Conservation (phyloP, 192 early-diverging fungal genomes). For the Umbelopsis isabellina region DNA sequence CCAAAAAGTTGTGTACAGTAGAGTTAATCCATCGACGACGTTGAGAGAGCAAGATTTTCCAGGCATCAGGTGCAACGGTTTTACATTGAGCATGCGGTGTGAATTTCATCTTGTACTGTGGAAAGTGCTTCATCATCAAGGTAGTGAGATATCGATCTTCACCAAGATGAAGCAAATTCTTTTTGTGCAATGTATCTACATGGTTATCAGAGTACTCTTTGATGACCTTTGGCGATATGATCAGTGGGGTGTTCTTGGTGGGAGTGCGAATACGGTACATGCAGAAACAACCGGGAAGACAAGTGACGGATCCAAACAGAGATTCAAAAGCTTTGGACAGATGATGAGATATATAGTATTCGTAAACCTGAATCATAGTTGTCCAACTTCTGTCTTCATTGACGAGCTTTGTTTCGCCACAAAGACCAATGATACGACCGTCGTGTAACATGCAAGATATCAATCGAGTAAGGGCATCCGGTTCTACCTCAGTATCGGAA, state of each 20-base stretch:
- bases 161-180: conserved; percentile 94
- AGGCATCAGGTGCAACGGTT: conserved; percentile 91
- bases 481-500: conserved; percentile 81
- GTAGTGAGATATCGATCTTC: conserved; percentile 98
- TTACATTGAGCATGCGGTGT: conserved; percentile 87
- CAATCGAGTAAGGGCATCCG: conserved; percentile 87
- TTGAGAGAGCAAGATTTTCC: conserved; percentile 90
- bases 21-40: conserved; percentile 99
- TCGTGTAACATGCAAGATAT: conserved; percentile 84
- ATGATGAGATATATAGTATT: conserved; percentile 92
- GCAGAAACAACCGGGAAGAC: conserved; percentile 84
- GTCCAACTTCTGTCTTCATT: conserved; percentile 93
- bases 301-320: conserved; percentile 80
- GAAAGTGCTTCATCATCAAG: conserved; percentile 97
- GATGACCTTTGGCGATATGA: conserved; percentile 80
- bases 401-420: conserved; percentile 90
- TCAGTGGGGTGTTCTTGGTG: conserved; percentile 70
- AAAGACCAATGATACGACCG: conserved; percentile 83
- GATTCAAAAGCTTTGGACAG: conserved; percentile 89
- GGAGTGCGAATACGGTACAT: conserved; percentile 82
- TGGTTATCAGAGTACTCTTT: conserved; percentile 87
- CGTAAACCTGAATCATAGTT: conserved; percentile 97
- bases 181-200: conserved; percentile 96
- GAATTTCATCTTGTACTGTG: conserved; percentile 91
- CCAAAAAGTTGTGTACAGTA: conserved; percentile 94